phyloP scores from a whole-genome alignment of 2,329 filamentous ascomycete genomes.

The Scedosporium minutisporum region DNA sequence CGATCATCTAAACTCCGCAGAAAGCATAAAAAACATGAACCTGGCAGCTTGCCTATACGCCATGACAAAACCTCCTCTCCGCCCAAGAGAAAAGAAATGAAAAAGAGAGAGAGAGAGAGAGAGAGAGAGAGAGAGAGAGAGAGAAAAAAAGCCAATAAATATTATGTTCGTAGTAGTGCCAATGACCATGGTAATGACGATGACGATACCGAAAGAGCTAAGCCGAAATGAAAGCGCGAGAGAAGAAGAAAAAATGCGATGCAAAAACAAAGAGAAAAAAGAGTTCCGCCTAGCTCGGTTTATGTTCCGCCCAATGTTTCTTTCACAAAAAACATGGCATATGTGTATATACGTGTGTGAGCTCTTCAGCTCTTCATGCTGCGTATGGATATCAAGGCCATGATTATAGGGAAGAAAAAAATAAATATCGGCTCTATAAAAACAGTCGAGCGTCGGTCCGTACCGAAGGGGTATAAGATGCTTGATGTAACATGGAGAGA shows the following conservation, averaged over 20 bases:
- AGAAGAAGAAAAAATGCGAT: neutral
- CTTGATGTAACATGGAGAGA: neutral
- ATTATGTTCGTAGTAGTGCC: neutral
- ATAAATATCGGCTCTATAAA: neutral
- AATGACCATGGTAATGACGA: neutral
- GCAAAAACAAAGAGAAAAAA: too few species aligned
- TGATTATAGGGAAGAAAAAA: conserved; percentile 4
- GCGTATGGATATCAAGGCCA: conserved; percentile 9
- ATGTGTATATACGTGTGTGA: neutral
- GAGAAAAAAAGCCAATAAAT: neutral
- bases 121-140: neutral
- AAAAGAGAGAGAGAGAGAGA: neutral
- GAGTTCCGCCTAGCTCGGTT: too few species aligned
- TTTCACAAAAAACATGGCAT: too few species aligned
- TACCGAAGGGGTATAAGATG: neutral
- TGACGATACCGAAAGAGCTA: neutral
- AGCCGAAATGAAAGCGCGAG: neutral
- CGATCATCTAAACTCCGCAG: neutral
- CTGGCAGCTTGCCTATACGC: neutral
- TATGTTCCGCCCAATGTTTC: too few species aligned
- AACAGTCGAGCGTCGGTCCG: neutral
- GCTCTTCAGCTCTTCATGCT: conserved; percentile 5
- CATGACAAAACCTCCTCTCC: neutral
- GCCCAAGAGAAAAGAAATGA: neutral
- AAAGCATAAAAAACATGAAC: neutral